A percentile compares a stretch with the other conserved stretches of the same genome.
Evolutionary conservation across 164 flowering plant species (phyloP).

Genomic region (Saururus chinensis): DNA sequence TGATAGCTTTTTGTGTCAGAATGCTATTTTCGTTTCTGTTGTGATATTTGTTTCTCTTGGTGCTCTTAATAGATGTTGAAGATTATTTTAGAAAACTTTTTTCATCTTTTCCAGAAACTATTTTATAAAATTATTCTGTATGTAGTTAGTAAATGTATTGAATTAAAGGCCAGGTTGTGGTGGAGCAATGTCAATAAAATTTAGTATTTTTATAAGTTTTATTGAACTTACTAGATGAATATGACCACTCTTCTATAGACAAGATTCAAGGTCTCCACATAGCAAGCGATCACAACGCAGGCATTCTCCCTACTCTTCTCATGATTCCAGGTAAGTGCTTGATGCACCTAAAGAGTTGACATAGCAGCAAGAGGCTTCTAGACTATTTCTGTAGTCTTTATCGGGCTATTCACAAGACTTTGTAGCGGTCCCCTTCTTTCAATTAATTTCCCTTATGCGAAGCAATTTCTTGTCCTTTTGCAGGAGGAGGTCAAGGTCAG

Average conservation of each 20-base stretch:
- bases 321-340: constrained; percentile 66
- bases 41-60: too few relatives aligned
- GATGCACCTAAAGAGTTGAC: constrained; percentile 12
- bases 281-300: constrained; percentile 97
- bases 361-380: not conserved
- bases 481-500: constrained; percentile 67
- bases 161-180: constrained; percentile 3
- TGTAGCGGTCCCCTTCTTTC: not conserved
- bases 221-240: constrained; percentile 54
- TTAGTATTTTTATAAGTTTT: constrained; percentile 18
- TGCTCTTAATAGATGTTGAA: too few relatives aligned
- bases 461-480: constrained; percentile 11
- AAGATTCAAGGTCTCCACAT: constrained; percentile 94
- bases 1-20: too few relatives aligned
- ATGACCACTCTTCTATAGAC: constrained; percentile 81
- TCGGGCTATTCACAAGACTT: not conserved
- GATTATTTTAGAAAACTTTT: too few relatives aligned
- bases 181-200: constrained; percentile 18
- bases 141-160: not conserved
- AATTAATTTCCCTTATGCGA: constrained; percentile 1
- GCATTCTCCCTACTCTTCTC: constrained; percentile 98
- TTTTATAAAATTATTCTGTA: too few relatives aligned
- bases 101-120: not conserved
- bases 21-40: too few relatives aligned
- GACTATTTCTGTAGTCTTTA: not conserved